A percentile compares a stretch with the other conserved stretches of the same genome.
These are phyloP conservation scores for Malassezia dermatis DNA, from an alignment of 1,284 basidiomycete genomes.

Conservation along the genomic window DNA sequence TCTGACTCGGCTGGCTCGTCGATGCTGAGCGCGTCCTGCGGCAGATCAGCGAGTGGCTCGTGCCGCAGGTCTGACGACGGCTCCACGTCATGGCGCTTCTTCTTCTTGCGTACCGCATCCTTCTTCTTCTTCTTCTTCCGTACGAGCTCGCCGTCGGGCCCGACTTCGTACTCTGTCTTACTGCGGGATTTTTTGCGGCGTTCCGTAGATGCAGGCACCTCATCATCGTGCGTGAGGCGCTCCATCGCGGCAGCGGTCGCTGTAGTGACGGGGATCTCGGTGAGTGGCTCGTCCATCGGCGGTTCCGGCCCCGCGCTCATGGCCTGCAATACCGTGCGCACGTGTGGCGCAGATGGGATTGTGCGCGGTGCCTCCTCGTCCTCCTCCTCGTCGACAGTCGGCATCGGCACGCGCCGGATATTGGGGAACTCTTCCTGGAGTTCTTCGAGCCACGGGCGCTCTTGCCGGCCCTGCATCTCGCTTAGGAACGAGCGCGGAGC, in stretches of 20 bases:
- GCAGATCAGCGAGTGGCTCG: background rate
- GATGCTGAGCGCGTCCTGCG: background rate
- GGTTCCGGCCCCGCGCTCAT: background rate
- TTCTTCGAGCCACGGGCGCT: conserved; percentile 1
- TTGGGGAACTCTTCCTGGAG: background rate
- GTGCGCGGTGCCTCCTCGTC: conserved; percentile 8
- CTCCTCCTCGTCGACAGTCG: conserved; percentile 7
- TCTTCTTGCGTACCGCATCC: background rate
- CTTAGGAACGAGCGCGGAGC: conserved; percentile 10
- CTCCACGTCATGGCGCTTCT: background rate
- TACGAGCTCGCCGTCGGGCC: conserved; percentile 3
- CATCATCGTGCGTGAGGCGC: conserved; percentile 4
- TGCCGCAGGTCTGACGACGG: background rate
- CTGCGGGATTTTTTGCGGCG: conserved; percentile 4
- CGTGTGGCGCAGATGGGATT: background rate
- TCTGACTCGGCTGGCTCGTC: conserved; percentile 7
- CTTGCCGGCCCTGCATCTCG: background rate
- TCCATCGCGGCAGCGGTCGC: conserved; percentile 12
- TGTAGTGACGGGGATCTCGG: conserved; percentile 3
- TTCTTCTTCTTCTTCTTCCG: conserved; percentile 15
- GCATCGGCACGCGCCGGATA: background rate
- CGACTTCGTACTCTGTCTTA: background rate
- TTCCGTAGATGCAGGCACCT: background rate
- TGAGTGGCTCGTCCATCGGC: background rate
- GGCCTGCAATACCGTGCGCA: conserved; percentile 9